phyloP scores from a whole-genome alignment of 768 basidiomycete genomes.

The Hemileccinum rubropunctum region DNA sequence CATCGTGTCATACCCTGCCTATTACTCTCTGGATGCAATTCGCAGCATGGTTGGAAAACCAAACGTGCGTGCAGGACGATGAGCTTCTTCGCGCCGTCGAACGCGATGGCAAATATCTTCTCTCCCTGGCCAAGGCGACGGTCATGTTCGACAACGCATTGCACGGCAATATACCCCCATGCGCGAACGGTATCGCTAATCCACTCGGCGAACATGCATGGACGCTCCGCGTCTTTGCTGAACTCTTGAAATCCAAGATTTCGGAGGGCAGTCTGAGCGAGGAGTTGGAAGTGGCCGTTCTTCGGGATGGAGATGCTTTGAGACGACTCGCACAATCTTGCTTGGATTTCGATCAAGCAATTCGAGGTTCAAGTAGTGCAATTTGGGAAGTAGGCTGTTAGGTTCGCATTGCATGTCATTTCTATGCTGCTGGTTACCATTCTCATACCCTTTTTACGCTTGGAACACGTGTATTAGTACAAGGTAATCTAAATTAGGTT shows the following conservation, averaged over 20 bases:
- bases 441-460: neutral
- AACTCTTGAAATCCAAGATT: conserved; percentile 11
- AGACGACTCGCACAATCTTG: conserved; percentile 19
- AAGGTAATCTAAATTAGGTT: conserved; percentile 1
- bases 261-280: conserved; percentile 6
- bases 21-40: conserved; percentile 15
- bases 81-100: conserved; percentile 17
- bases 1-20: neutral
- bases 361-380: conserved; percentile 9
- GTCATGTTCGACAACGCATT: conserved; percentile 19
- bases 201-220: conserved; percentile 7
- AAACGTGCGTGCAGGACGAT: neutral
- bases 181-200: neutral
- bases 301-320: conserved; percentile 21
- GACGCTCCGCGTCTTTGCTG: conserved; percentile 15
- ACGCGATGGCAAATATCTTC: conserved; percentile 17
- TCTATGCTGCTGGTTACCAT: neutral
- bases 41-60: conserved; percentile 17
- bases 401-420: conserved; percentile 2
- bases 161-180: conserved; percentile 1
- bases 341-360: conserved; percentile 17
- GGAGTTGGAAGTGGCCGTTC: conserved; percentile 20
- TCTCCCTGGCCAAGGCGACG: conserved; percentile 17
- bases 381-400: neutral
- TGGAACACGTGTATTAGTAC: conserved; percentile 3